A percentile compares a stretch with the other conserved stretches of the same genome.
Evolutionary conservation across 2,329 filamentous ascomycete species (phyloP).

Genomic region (Berkeleyomyces rouxiae): DNA sequence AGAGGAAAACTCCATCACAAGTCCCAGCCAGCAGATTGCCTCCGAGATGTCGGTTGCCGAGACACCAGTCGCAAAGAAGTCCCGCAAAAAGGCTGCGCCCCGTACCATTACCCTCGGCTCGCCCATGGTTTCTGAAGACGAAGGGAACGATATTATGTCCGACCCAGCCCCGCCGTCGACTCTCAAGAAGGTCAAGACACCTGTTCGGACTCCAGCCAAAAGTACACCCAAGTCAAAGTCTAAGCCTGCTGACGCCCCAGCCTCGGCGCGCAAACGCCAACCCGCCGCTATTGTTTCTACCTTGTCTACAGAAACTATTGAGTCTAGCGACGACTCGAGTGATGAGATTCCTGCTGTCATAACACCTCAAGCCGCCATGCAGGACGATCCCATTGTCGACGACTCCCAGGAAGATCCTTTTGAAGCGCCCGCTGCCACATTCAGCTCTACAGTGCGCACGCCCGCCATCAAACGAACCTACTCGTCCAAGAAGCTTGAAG

Average conservation of each 20-base stretch:
- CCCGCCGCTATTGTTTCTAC: background rate
- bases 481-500: background rate
- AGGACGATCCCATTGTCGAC: background rate
- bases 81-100: background rate
- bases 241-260: background rate
- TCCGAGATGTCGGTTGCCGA: background rate
- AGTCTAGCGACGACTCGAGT: constrained; percentile 12
- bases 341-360: background rate
- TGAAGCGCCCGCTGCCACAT: background rate
- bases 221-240: background rate
- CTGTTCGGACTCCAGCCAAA: background rate
- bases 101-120: constrained; percentile 1
- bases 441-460: background rate
- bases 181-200: background rate
- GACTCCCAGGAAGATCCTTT: background rate
- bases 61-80: background rate
- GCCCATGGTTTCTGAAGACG: background rate
- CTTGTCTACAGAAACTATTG: constrained; percentile 11
- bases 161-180: background rate
- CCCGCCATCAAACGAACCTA: background rate
- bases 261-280: background rate
- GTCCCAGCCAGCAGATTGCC: background rate
- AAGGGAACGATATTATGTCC: background rate
- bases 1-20: background rate
- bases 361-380: background rate